These are phyloP conservation scores for Lachancea dasiensis DNA, from an alignment of 805 yeast genomes.

Conservation along the genomic window DNA sequence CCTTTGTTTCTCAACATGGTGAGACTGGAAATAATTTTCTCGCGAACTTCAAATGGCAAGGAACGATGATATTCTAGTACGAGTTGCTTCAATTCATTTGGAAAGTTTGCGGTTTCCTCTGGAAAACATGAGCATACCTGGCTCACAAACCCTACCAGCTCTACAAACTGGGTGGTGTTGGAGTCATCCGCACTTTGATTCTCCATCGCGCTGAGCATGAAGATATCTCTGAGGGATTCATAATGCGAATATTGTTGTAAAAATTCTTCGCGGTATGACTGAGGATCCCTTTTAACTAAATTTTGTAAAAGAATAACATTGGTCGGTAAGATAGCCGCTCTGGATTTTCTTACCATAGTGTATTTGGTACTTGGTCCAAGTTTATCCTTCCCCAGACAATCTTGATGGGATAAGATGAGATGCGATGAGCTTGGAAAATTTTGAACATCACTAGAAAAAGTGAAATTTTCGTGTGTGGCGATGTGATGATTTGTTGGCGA, in stretches of 20 bases:
- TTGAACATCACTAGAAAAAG: neutral
- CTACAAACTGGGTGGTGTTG: slow-evolving; percentile 52
- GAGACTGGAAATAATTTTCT: slow-evolving; percentile 82
- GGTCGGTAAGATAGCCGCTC: slow-evolving; percentile 90
- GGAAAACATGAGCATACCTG: slow-evolving; percentile 92
- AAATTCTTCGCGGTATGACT: slow-evolving; percentile 90
- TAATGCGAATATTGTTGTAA: slow-evolving; percentile 89
- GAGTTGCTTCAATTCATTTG: slow-evolving; percentile 68
- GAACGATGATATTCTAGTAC: slow-evolving; percentile 72
- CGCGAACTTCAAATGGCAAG: slow-evolving; percentile 78
- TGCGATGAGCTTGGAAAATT: slow-evolving; percentile 23
- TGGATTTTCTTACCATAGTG: slow-evolving; percentile 76
- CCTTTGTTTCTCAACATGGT: slow-evolving; percentile 87
- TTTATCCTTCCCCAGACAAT: neutral
- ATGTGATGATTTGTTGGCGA: neutral
- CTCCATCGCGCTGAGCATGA: slow-evolving; percentile 48
- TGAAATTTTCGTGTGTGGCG: neutral
- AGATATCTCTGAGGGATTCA: slow-evolving; percentile 83
- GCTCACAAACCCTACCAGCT: slow-evolving; percentile 81
- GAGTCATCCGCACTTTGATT: slow-evolving; percentile 25
- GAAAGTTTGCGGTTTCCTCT: slow-evolving; percentile 77
- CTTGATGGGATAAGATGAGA: slow-evolving; percentile 13
- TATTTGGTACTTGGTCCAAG: neutral
- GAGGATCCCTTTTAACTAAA: slow-evolving; percentile 89
- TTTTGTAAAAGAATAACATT: slow-evolving; percentile 89